Percentiles rank a stretch among this genome's conserved stretches.
Evolutionary conservation across 139 green algal genomes (phyloP).

Genomic region (Volvox africanus): DNA sequence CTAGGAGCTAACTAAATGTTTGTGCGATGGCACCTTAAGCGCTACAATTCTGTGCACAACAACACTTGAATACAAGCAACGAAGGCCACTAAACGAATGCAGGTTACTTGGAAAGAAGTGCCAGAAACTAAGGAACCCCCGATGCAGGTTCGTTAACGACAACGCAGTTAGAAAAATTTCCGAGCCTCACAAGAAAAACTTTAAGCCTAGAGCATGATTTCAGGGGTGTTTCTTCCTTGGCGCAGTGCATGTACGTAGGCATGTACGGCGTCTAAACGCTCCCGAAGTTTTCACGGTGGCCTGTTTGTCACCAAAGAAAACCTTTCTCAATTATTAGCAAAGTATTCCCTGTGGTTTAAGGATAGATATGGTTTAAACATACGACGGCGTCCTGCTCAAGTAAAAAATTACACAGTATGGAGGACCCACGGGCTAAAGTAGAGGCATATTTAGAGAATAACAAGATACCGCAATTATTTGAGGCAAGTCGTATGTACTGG

Average conservation of each 20-base stretch:
- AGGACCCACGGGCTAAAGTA: conserved; percentile 2
- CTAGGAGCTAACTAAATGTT: not conserved
- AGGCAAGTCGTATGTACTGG: not conserved
- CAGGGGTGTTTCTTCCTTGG: too few species aligned
- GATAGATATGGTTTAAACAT: not conserved
- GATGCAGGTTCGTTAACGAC: too few species aligned
- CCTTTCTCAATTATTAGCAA: too few species aligned
- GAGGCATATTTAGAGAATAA: conserved; percentile 49
- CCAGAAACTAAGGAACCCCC: not conserved
- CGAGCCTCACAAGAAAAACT: too few species aligned
- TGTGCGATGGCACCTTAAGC: not conserved
- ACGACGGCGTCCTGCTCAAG: not conserved
- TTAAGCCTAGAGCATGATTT: too few species aligned
- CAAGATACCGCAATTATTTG: conserved; percentile 50
- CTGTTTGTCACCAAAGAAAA: too few species aligned
- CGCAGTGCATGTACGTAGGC: too few species aligned
- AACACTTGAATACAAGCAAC: not conserved
- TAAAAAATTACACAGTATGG: not conserved
- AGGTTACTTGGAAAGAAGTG: not conserved
- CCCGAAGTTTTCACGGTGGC: too few species aligned
- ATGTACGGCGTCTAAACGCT: too few species aligned
- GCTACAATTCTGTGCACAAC: not conserved
- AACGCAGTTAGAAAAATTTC: too few species aligned
- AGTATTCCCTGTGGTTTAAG: too few species aligned
- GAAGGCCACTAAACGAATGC: not conserved